These are phyloP conservation scores for Phytophthora citricola DNA, from an alignment of 352 stramenopile genomes.

Conservation along the genomic window DNA sequence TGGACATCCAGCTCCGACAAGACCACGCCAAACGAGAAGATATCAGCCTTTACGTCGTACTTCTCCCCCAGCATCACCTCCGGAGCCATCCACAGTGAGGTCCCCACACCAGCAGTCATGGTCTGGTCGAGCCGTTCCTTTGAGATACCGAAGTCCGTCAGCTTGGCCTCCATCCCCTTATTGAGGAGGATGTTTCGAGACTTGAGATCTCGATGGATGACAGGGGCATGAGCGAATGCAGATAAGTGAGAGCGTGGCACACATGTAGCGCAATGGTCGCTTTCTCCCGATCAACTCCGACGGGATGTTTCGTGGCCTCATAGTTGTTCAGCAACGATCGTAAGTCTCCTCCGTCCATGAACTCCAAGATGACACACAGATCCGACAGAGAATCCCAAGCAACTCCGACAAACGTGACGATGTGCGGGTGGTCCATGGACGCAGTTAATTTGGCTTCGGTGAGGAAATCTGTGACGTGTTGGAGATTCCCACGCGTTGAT, in stretches of 20 bases:
- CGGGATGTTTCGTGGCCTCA: conserved; percentile 2
- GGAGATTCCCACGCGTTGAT: conserved; percentile 28
- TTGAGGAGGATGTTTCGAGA: conserved; percentile 36
- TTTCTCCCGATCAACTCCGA: conserved; percentile 44
- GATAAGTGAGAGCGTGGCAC: conserved; percentile 38
- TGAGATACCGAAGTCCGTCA: conserved; percentile 75
- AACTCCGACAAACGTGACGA: conserved; percentile 58
- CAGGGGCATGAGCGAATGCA: conserved; percentile 24
- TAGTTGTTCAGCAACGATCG: conserved; percentile 34
- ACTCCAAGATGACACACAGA: conserved; percentile 55
- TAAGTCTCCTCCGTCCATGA: conserved; percentile 54
- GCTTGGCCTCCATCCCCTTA: conserved; percentile 51
- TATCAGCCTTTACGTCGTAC: conserved; percentile 18
- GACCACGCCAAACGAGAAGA: conserved; percentile 25
- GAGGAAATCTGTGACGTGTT: conserved; percentile 53
- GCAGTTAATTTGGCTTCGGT: conserved; percentile 60
- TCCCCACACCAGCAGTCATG: conserved; percentile 23
- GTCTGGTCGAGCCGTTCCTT: conserved; percentile 49
- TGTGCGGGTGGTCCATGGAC: conserved; percentile 54
- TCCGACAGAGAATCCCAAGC: conserved; percentile 59
- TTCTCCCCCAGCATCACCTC: conserved; percentile 22
- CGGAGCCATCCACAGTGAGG: conserved; percentile 25
- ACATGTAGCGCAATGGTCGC: conserved; percentile 36
- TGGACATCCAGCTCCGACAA: conserved; percentile 23
- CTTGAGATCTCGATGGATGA: conserved; percentile 60